These are phyloP conservation scores for Hymenoscyphus occultus DNA, from an alignment of 2,329 filamentous ascomycete genomes.

Conservation along the genomic window DNA sequence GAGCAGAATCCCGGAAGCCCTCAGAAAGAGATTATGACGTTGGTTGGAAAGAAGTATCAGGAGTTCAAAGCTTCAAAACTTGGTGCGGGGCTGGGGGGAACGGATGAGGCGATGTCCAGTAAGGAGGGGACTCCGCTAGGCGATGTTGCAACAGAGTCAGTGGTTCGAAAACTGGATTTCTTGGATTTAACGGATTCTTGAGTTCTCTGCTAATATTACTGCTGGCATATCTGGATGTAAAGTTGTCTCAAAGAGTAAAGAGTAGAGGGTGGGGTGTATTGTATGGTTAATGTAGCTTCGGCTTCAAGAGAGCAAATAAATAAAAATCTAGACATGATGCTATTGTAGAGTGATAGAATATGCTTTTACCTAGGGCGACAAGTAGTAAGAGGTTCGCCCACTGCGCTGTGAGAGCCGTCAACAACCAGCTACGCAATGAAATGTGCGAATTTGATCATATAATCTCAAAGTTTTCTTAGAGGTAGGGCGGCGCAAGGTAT, in stretches of 20 bases:
- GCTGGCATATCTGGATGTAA: background rate
- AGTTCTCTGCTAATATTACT: background rate
- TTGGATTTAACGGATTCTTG: conserved; percentile 34
- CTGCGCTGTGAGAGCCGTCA: no score
- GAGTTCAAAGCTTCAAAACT: conserved; percentile 43
- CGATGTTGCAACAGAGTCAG: conserved; percentile 18
- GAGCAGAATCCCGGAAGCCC: conserved; percentile 50
- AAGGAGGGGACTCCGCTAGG: conserved; percentile 16
- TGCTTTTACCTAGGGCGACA: no score
- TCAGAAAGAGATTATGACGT: conserved; percentile 67
- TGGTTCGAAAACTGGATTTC: conserved; percentile 35
- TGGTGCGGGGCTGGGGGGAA: conserved; percentile 8
- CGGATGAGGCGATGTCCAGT: conserved; percentile 14
- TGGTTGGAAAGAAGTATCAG: conserved; percentile 62
- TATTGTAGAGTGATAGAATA: no score
- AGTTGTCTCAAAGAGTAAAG: background rate
- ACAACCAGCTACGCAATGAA: no score
- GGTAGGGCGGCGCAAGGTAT: no score
- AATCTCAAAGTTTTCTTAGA: no score
- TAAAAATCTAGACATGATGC: no score
- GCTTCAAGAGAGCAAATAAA: no score
- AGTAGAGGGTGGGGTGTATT: no score
- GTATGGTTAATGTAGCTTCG: no score
- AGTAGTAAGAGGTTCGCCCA: no score
- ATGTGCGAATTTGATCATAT: no score